Conservation (phyloP, 768 basidiomycete genomes). For the Kwoniella heveanensis region DNA sequence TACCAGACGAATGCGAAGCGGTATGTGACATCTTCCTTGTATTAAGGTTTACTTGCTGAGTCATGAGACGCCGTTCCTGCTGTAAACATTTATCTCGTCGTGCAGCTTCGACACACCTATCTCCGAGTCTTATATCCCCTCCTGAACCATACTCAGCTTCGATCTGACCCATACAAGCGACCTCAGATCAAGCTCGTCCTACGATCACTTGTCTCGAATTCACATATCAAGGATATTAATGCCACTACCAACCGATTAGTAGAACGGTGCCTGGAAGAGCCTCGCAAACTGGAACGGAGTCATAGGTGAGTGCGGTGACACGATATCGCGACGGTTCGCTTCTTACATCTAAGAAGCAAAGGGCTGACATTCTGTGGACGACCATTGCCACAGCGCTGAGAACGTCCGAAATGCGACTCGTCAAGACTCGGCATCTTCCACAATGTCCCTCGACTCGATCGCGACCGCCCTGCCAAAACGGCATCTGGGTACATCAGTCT, state of each 20-base stretch:
- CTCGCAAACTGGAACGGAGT: conserved; percentile 40
- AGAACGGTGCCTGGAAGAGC: conserved; percentile 71
- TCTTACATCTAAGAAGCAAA: no score
- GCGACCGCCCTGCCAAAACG: conserved; percentile 32
- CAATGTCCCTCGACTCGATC: conserved; percentile 42
- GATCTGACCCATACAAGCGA: conserved; percentile 82
- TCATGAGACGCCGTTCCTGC: background rate
- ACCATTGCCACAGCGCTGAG: conserved; percentile 31
- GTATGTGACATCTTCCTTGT: conserved; percentile 60
- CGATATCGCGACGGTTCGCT: no score
- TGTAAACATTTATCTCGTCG: no score
- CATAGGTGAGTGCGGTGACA: conserved; percentile 39
- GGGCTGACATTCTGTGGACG: no score
- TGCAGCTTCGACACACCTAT: conserved; percentile 88
- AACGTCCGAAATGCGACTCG: conserved; percentile 25
- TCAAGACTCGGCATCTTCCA: conserved; percentile 33
- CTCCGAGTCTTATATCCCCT: conserved; percentile 94
- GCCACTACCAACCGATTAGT: conserved; percentile 88
- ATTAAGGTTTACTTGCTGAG: background rate
- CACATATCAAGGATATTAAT: conserved; percentile 76
- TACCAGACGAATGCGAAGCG: conserved; percentile 92
- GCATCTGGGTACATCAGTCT: conserved; percentile 36
- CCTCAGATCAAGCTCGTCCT: conserved; percentile 81
- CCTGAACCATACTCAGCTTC: conserved; percentile 88
- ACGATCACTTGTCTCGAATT: conserved; percentile 72